These are phyloP conservation scores for Microthlaspi erraticum DNA, from an alignment of 345 rosid species.

Conservation along the genomic window DNA sequence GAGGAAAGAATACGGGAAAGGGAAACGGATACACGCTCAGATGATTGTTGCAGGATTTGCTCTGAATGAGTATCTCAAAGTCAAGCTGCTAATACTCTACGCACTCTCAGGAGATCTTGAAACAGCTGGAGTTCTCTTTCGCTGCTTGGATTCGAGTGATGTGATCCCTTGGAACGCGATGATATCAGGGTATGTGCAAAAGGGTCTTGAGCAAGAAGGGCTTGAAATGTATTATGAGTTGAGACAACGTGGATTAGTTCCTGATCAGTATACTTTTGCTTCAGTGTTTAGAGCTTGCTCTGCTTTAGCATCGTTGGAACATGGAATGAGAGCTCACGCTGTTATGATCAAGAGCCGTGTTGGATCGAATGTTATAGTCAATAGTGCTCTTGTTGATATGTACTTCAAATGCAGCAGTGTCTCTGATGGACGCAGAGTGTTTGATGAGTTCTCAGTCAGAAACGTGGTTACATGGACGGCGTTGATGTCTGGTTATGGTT, in stretches of 20 bases:
- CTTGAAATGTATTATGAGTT: constrained; percentile 55
- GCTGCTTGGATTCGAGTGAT: constrained; percentile 38
- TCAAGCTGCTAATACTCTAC: constrained; percentile 64
- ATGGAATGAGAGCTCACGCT: constrained; percentile 66
- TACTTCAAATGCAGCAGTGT: constrained; percentile 75
- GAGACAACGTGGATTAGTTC: constrained; percentile 53
- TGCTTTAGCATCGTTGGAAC: constrained; percentile 61
- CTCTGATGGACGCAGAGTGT: constrained; percentile 54
- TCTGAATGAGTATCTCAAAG: constrained; percentile 57
- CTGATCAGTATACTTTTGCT: constrained; percentile 76
- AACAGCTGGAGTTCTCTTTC: constrained; percentile 52
- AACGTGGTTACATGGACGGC: constrained; percentile 75
- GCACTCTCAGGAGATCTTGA: constrained; percentile 58
- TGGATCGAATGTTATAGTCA: constrained; percentile 58
- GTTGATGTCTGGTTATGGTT: constrained; percentile 71
- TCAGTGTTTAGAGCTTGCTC: constrained; percentile 71
- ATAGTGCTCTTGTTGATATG: constrained; percentile 76
- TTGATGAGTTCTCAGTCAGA: constrained; percentile 48
- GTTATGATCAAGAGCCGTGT: constrained; percentile 55
- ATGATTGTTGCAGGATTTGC: constrained; percentile 62
- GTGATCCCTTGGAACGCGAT: constrained; percentile 64
- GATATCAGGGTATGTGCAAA: constrained; percentile 66
- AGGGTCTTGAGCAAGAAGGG: constrained; percentile 53
- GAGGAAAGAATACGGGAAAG: constrained; percentile 50
- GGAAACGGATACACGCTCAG: constrained; percentile 71